Evolutionary conservation across 106 monocot species (phyloP).

Genomic region (Dendrobium catenatum): DNA sequence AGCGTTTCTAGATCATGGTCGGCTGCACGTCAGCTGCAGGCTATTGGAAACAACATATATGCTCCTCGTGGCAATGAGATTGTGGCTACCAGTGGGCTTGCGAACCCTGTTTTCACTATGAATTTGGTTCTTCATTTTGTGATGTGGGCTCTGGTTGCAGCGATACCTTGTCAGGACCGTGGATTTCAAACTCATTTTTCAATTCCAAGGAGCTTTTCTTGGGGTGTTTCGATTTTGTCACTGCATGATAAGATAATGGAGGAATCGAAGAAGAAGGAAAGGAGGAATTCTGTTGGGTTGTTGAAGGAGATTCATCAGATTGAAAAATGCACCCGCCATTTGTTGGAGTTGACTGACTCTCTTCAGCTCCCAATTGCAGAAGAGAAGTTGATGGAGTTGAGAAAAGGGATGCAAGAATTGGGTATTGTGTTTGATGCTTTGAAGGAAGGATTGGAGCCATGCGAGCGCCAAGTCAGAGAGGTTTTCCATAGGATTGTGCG

Average conservation of each 20-base stretch:
- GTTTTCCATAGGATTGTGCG: constrained; percentile 45
- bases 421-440: constrained; percentile 17
- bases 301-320: constrained; percentile 53
- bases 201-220: constrained; percentile 36
- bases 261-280: constrained; percentile 66
- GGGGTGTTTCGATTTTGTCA: constrained; percentile 31
- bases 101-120: constrained; percentile 41
- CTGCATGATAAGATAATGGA: constrained; percentile 51
- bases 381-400: constrained; percentile 41
- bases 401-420: constrained; percentile 20
- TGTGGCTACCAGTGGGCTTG: constrained; percentile 26
- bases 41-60: constrained; percentile 34
- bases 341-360: constrained; percentile 29
- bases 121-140: constrained; percentile 32
- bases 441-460: constrained; percentile 42
- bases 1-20: constrained; percentile 47
- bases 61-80: constrained; percentile 34
- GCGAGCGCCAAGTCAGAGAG: constrained; percentile 49
- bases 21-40: constrained; percentile 43
- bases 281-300: constrained; percentile 42
- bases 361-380: constrained; percentile 23
- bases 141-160: constrained; percentile 46
- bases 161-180: constrained; percentile 56
- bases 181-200: constrained; percentile 37
- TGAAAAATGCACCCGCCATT: constrained; percentile 31